Percentiles rank a stretch among this genome's conserved stretches.
Evolutionary conservation across 768 basidiomycete genomes (phyloP).

Genomic region (Steccherinum ochraceum): DNA sequence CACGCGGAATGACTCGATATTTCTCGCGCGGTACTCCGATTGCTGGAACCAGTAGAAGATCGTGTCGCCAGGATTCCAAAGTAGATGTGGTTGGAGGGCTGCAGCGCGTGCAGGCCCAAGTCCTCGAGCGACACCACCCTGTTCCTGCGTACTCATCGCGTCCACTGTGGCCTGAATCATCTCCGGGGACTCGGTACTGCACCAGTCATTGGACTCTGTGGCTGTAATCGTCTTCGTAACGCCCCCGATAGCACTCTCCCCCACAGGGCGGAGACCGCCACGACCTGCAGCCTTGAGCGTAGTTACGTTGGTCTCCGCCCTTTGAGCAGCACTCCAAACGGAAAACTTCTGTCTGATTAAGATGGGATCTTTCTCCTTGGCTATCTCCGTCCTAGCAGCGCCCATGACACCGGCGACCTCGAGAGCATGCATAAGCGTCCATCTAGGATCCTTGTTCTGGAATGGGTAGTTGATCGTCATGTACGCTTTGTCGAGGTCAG

Average conservation of each 20-base stretch:
- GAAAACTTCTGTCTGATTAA: background rate
- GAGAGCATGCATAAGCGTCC: background rate
- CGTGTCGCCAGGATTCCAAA: background rate
- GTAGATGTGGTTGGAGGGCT: too few relatives aligned
- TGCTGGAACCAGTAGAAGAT: background rate
- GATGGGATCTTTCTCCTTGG: background rate
- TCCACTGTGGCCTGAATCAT: too few relatives aligned
- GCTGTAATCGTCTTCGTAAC: background rate
- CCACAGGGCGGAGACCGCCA: too few relatives aligned
- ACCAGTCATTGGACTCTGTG: background rate
- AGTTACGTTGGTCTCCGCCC: too few relatives aligned
- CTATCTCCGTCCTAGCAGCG: background rate
- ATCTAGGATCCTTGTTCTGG: background rate
- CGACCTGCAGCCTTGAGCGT: too few relatives aligned
- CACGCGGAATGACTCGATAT: too few relatives aligned
- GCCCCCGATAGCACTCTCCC: background rate
- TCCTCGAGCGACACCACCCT: background rate
- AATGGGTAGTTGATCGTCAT: background rate
- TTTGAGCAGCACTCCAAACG: background rate
- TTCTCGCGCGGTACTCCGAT: background rate
- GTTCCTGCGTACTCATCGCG: background rate
- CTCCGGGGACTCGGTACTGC: background rate
- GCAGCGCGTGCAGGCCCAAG: background rate
- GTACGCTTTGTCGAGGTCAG: conserved; percentile 2
- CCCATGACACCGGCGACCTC: background rate